Base-by-base conservation (phyloP, 148 eudicot species). In the Mesembryanthemum crystallinum region DNA sequence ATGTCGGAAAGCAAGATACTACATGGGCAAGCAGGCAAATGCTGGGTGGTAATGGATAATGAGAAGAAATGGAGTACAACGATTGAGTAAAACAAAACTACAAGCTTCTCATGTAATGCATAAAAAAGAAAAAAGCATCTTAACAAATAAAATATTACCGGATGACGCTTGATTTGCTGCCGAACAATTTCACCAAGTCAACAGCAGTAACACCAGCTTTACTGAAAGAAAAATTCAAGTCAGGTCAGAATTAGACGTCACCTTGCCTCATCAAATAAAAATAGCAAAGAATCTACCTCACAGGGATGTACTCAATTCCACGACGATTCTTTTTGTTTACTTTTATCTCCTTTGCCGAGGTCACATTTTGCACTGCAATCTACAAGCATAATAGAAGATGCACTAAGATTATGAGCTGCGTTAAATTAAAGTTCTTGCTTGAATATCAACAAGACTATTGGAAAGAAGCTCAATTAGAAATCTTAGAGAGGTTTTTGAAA, bases 331-430 rank as follows among this genome's bases (percentile, higher is more conserved):
- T 94, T 82, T 95, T 95, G 80, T 73, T 82, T 47, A 87, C 64
- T 86, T 85, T 89, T 67, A 83, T 89, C 84, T 95, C 98, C 75
- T 88, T 89, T 42, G 89, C 89, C 18, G 96, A 87, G 47, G 94
- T 80, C 72, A 95, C 98, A 78, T 82, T 92, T 83, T 95, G 98
- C 64, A 86, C 84, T 70, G 97, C 96, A 80, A 90, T 95, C 98
- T 95, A 77, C 69, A 87, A 43, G 60, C 45, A 70, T 23, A 66
- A 33, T 59, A 37, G 63, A 71, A 43, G 2, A 57, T 5, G 57
- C 23, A 63, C 42, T 54, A 58, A 54, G 25, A 21, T 25, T 33
- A 51, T 39, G 13, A 49, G 57, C 12, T 27, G 13, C 15, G 15
- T 18, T 4, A 47, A 52, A 27, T 21, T 69, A 24, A 37, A 32